These are phyloP conservation scores for Avena eriantha DNA, from an alignment of 176 grass and related monocot species.

Conservation along the genomic window DNA sequence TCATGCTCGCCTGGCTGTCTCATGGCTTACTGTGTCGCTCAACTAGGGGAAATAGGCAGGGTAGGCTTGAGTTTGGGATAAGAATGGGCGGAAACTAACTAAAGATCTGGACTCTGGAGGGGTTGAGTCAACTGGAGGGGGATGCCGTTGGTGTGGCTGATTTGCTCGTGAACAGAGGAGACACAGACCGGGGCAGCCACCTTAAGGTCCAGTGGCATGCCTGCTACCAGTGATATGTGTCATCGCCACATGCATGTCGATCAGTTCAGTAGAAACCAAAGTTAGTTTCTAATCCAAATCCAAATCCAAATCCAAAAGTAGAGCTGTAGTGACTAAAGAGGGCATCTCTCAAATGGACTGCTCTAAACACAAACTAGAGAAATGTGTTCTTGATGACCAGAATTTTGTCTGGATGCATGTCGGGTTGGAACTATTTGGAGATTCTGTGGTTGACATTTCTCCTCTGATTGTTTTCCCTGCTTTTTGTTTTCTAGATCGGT, in stretches of 20 bases:
- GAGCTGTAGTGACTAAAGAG: too few relatives aligned
- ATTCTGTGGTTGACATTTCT: background rate
- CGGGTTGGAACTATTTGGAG: background rate
- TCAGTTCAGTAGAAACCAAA: too few relatives aligned
- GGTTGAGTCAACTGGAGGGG: background rate
- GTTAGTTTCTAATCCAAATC: too few relatives aligned
- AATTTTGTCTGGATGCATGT: too few relatives aligned
- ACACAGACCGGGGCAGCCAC: background rate
- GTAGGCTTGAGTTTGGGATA: background rate
- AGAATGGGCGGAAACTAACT: background rate
- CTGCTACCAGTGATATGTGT: too few relatives aligned
- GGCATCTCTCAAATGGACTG: too few relatives aligned
- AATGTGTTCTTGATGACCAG: too few relatives aligned
- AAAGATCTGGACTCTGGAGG: background rate
- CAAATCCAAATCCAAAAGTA: too few relatives aligned
- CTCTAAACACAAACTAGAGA: too few relatives aligned
- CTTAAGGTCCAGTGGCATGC: too few relatives aligned
- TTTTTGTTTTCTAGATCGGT: background rate
- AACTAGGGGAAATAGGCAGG: background rate
- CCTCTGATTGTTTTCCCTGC: background rate
- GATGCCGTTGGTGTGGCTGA: background rate
- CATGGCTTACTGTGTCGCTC: background rate
- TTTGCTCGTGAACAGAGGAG: background rate
- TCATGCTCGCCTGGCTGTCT: background rate
- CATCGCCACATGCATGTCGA: too few relatives aligned